phyloP scores from a whole-genome alignment of 257 asterid genomes.

The Solanum sejunctum region DNA sequence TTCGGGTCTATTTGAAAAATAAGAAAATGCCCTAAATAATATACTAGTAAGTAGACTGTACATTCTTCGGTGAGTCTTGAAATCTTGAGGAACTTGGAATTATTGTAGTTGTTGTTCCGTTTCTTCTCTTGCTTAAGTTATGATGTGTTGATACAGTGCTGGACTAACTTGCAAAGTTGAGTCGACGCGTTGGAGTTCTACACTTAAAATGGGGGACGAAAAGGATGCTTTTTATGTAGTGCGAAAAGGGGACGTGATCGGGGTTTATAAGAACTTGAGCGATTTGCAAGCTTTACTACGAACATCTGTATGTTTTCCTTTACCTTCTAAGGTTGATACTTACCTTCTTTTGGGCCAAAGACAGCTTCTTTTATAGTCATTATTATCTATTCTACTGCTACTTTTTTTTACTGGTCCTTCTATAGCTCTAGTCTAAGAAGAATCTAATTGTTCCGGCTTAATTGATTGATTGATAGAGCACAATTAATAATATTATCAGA shows the following conservation, averaged over 20 bases:
- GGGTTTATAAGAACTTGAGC: conserved; percentile 74
- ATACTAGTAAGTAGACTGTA: neutral
- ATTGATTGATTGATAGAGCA: neutral
- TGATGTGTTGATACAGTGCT: neutral
- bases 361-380: neutral
- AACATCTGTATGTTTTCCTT: conserved; percentile 42
- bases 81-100: neutral
- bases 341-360: neutral
- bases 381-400: neutral
- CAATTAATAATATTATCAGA: neutral
- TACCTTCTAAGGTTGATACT: neutral
- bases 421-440: neutral
- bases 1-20: neutral
- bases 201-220: conserved; percentile 62
- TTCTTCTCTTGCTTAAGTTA: neutral
- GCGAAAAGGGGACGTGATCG: conserved; percentile 55
- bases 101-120: neutral
- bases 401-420: neutral
- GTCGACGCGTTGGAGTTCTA: neutral
- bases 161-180: neutral
- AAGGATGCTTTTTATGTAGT: conserved; percentile 83
- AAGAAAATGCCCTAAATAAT: neutral
- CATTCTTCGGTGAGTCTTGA: neutral
- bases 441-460: neutral
- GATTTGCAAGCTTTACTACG: conserved; percentile 74